Conservation (phyloP, 805 yeast species). For the Wickerhamiella sorbophila region DNA sequence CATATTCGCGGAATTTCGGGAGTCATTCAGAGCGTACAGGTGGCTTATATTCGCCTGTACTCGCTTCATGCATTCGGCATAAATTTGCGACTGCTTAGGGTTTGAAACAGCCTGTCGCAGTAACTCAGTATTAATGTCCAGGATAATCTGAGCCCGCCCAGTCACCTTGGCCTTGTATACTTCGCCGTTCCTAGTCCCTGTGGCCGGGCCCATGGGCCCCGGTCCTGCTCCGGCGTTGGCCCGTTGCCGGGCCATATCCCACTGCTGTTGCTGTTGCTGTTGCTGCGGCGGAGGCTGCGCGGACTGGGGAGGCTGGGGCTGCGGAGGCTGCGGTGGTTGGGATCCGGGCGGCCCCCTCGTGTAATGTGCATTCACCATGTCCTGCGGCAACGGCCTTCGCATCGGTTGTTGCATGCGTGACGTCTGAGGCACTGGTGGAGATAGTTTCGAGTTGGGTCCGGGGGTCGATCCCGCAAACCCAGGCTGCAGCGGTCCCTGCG, state of each 20-base stretch:
- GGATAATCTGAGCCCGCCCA: constrained; percentile 10
- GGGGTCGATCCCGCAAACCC: background rate
- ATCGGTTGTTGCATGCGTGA: background rate
- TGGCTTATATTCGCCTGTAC: constrained; percentile 26
- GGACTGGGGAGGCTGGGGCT: background rate
- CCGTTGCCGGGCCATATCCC: background rate
- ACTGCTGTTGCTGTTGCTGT: background rate
- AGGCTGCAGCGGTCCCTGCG: background rate
- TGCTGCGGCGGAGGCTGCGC: constrained; percentile 1
- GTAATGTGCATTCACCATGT: background rate
- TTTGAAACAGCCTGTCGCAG: constrained; percentile 8
- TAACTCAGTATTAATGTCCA: constrained; percentile 15
- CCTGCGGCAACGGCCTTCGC: background rate
- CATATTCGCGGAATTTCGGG: background rate
- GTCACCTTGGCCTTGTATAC: constrained; percentile 1
- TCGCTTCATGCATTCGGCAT: constrained; percentile 21
- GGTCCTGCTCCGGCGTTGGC: background rate
- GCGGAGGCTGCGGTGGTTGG: too few species aligned
- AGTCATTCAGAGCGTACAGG: constrained; percentile 22
- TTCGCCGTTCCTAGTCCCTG: background rate
- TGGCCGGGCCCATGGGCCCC: background rate
- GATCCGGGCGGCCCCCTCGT: too few species aligned
- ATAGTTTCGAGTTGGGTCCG: background rate
- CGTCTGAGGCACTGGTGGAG: background rate
- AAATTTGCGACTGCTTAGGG: constrained; percentile 7